Conservation (phyloP, 768 basidiomycete species). For the Pisolithus albus region DNA sequence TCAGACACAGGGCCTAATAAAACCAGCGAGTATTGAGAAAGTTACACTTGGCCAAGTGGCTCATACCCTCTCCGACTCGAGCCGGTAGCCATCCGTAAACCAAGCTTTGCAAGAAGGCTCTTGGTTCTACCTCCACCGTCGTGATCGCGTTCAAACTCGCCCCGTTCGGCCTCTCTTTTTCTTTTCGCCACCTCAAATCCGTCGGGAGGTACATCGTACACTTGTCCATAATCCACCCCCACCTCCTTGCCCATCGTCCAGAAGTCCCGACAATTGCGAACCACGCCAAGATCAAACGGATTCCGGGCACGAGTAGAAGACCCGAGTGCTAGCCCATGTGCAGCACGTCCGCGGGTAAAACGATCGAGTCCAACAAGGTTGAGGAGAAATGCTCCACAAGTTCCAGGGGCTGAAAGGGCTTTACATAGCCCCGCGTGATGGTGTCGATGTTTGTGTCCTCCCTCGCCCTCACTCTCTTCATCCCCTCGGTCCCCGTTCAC, state of each 20-base stretch:
- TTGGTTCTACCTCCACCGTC: slow-evolving; percentile 39
- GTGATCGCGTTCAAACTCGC: slow-evolving; percentile 37
- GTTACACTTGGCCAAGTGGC: slow-evolving; percentile 26
- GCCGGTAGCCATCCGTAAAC: slow-evolving; percentile 30
- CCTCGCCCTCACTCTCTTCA: slow-evolving; percentile 31
- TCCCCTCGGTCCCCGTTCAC: slow-evolving; percentile 45
- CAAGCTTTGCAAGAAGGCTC: slow-evolving; percentile 29
- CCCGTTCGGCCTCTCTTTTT: slow-evolving; percentile 45
- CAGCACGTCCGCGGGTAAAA: slow-evolving; percentile 87
- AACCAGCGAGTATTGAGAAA: not conserved
- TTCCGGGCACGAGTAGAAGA: slow-evolving; percentile 60
- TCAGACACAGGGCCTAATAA: not conserved
- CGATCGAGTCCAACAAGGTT: slow-evolving; percentile 89
- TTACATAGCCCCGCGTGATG: slow-evolving; percentile 32
- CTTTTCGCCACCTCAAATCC: slow-evolving; percentile 74
- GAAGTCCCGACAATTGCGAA: slow-evolving; percentile 85
- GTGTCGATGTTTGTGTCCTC: slow-evolving; percentile 42
- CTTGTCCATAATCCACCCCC: slow-evolving; percentile 81
- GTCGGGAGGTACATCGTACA: slow-evolving; percentile 86
- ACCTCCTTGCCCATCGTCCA: slow-evolving; percentile 83
- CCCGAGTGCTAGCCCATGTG: slow-evolving; percentile 75
- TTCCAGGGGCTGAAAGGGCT: slow-evolving; percentile 26
- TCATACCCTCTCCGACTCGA: slow-evolving; percentile 30
- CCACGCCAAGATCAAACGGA: slow-evolving; percentile 83
- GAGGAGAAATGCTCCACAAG: slow-evolving; percentile 61